Conservation (phyloP, 2,329 filamentous ascomycete genomes). For the Colletotrichum cordylinicola region DNA sequence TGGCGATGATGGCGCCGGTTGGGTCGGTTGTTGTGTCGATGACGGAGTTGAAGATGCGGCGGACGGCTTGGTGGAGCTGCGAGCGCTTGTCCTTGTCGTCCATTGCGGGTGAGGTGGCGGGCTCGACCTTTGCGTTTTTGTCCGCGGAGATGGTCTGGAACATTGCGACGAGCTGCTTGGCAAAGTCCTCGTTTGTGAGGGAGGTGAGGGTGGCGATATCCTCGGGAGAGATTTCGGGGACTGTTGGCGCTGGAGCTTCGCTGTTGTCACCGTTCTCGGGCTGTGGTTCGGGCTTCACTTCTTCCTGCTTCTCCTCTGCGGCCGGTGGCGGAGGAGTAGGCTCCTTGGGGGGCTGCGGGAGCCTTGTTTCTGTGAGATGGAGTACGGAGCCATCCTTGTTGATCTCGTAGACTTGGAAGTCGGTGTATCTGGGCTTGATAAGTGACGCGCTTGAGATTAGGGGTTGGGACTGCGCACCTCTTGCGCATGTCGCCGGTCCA, state of each 20-base stretch:
- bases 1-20: constrained; percentile 68
- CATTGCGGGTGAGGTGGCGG: constrained; percentile 44
- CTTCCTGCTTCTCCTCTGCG: constrained; percentile 22
- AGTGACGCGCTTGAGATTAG: neutral
- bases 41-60: constrained; percentile 79
- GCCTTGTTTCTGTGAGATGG: constrained; percentile 58
- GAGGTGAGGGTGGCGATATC: constrained; percentile 41
- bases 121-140: constrained; percentile 33
- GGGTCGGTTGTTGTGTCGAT: constrained; percentile 75
- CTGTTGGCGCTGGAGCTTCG: constrained; percentile 31
- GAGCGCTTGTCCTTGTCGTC: constrained; percentile 52
- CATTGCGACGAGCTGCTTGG: constrained; percentile 46
- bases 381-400: constrained; percentile 75
- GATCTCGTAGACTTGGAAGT: constrained; percentile 94
- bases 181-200: constrained; percentile 44
- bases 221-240: constrained; percentile 29
- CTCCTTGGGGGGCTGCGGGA: constrained; percentile 14
- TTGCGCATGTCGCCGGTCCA: constrained; percentile 25
- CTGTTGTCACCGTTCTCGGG: constrained; percentile 20
- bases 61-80: constrained; percentile 66
- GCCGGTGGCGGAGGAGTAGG: neutral
- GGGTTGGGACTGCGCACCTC: neutral
- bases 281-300: constrained; percentile 8
- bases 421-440: constrained; percentile 70
- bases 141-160: constrained; percentile 39